phyloP scores from a whole-genome alignment of 1,139 yeast species.

The Suhomyces bokatorum region DNA sequence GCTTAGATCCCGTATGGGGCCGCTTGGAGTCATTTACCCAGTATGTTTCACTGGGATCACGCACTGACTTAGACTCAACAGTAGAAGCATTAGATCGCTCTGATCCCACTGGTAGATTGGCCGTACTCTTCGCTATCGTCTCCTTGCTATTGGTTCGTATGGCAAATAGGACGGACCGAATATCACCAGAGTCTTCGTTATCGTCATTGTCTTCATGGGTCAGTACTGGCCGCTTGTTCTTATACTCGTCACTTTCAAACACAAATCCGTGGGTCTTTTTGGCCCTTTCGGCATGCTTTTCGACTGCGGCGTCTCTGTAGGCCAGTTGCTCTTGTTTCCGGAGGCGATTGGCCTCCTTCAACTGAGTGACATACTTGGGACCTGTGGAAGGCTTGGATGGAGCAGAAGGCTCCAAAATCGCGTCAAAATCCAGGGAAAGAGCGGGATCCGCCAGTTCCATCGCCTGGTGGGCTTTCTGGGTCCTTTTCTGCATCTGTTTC shows the following conservation, averaged over 20 bases:
- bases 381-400: neutral
- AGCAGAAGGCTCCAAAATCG: neutral
- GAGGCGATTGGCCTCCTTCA: slow-evolving; percentile 10
- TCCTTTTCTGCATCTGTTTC: slow-evolving; percentile 2
- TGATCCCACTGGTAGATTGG: too few species aligned
- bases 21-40: neutral
- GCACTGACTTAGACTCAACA: too few species aligned
- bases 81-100: too few species aligned
- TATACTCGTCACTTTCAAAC: slow-evolving; percentile 14
- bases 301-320: slow-evolving; percentile 3
- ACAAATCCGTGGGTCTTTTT: slow-evolving; percentile 5
- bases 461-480: neutral
- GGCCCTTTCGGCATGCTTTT: neutral
- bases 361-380: slow-evolving; percentile 7
- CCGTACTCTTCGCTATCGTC: too few species aligned
- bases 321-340: slow-evolving; percentile 11
- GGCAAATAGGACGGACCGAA: slow-evolving; percentile 2
- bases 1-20: neutral
- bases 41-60: too few species aligned
- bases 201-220: neutral
- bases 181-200: neutral
- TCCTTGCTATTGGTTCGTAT: neutral
- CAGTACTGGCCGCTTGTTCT: neutral
- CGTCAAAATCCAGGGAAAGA: neutral
- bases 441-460: neutral